Conservation (phyloP, 1,284 basidiomycete species). For the Boletus mariae region DNA sequence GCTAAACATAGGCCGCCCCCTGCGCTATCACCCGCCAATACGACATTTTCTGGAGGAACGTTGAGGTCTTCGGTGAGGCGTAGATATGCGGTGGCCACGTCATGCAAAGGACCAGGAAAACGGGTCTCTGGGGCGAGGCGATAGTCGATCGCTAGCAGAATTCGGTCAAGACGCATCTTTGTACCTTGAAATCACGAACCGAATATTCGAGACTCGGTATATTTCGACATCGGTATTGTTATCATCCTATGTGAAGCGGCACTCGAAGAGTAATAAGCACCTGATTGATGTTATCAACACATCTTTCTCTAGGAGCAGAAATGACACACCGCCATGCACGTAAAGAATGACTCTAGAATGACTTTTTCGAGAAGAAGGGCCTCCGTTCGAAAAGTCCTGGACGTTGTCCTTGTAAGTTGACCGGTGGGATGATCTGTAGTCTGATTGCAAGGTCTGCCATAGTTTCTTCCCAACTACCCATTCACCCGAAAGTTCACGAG, state of each 20-base stretch:
- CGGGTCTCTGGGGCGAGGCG: constrained; percentile 91
- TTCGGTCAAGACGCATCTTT: constrained; percentile 5
- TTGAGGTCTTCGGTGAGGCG: constrained; percentile 85
- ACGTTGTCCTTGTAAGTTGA: constrained; percentile 6
- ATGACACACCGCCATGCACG: constrained; percentile 79
- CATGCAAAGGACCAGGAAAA: constrained; percentile 93
- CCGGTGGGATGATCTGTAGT: constrained; percentile 60
- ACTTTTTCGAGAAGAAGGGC: constrained; percentile 28
- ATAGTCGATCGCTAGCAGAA: constrained; percentile 81
- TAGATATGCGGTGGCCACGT: constrained; percentile 85
- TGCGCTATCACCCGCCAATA: constrained; percentile 89
- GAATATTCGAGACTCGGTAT: constrained; percentile 91
- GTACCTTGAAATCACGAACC: constrained; percentile 48
- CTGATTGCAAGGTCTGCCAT: constrained; percentile 84
- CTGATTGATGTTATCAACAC: constrained; percentile 35
- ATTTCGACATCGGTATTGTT: constrained; percentile 90
- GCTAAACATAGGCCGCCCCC: constrained; percentile 89
- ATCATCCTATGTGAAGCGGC: constrained; percentile 92
- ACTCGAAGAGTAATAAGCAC: constrained; percentile 92
- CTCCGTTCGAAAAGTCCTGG: constrained; percentile 12
- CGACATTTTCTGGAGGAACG: constrained; percentile 87
- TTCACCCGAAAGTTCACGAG: constrained; percentile 85
- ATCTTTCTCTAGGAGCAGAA: background rate
- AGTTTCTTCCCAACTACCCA: constrained; percentile 94
- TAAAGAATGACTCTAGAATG: constrained; percentile 88